Conservation (phyloP, 1,139 yeast species). For the Yamadazyma trypodendri region DNA sequence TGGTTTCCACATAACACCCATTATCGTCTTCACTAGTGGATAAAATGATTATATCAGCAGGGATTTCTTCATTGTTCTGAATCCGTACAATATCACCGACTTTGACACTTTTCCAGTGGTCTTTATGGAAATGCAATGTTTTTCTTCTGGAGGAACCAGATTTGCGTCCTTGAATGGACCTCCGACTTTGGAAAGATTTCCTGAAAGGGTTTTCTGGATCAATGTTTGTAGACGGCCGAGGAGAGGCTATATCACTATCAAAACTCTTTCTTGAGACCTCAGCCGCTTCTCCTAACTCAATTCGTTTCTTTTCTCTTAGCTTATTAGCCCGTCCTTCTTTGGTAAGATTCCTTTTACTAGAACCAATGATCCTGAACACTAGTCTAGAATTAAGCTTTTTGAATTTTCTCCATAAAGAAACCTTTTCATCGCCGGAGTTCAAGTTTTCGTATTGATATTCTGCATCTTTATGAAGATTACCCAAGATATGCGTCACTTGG, state of each 20-base stretch:
- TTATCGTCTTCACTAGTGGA: conserved; percentile 55
- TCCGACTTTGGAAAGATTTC: conserved; percentile 22
- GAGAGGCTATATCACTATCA: conserved; percentile 29
- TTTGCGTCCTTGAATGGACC: conserved; percentile 10
- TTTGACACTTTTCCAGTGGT: conserved; percentile 52
- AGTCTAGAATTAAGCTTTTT: conserved; percentile 48
- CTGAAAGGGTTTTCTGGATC: conserved; percentile 24
- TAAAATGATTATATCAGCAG: conserved; percentile 53
- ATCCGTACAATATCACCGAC: conserved; percentile 57
- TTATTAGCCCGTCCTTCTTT: conserved; percentile 40
- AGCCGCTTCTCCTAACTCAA: conserved; percentile 11
- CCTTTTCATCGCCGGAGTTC: conserved; percentile 47
- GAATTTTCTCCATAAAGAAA: conserved; percentile 60
- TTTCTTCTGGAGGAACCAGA: not conserved
- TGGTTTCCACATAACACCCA: conserved; percentile 57
- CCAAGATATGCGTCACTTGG: conserved; percentile 46
- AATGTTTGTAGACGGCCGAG: conserved; percentile 16
- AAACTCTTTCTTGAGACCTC: conserved; percentile 28
- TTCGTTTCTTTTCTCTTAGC: conserved; percentile 20
- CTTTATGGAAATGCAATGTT: conserved; percentile 31
- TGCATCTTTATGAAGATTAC: conserved; percentile 10
- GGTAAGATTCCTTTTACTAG: conserved; percentile 31
- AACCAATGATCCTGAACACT: conserved; percentile 28
- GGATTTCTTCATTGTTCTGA: conserved; percentile 56
- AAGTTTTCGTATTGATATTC: conserved; percentile 32